These are phyloP conservation scores for Xylaria sp. DNA, from an alignment of 2,329 filamentous ascomycete species.

Conservation along the genomic window DNA sequence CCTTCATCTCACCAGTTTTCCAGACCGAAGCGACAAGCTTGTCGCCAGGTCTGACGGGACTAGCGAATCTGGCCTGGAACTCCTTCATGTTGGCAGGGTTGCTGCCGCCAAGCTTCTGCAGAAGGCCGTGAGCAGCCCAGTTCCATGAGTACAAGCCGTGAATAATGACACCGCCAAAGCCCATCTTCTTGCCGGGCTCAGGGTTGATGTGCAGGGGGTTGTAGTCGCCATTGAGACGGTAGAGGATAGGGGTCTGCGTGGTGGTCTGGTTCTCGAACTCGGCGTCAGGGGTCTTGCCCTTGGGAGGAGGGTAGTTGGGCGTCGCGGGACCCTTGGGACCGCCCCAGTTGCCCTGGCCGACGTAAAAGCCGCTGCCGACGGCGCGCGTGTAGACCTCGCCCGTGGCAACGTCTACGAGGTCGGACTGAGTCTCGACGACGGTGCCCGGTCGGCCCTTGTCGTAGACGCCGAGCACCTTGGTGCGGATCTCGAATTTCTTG, in stretches of 20 bases:
- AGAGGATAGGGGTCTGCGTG: slow-evolving; percentile 67
- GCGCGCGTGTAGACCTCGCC: slow-evolving; percentile 68
- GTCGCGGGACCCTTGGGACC: slow-evolving; percentile 84
- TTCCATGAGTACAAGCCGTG: slow-evolving; percentile 90
- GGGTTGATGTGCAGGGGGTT: slow-evolving; percentile 88
- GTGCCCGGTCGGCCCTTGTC: slow-evolving; percentile 83
- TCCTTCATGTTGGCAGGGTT: slow-evolving; percentile 78
- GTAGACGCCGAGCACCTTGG: slow-evolving; percentile 77
- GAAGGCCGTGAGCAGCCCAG: slow-evolving; percentile 64
- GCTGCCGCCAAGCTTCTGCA: slow-evolving; percentile 67
- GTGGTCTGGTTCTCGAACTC: slow-evolving; percentile 66
- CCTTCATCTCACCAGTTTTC: slow-evolving; percentile 63
- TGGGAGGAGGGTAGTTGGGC: slow-evolving; percentile 70
- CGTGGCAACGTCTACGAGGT: slow-evolving; percentile 63
- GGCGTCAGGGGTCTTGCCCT: slow-evolving; percentile 64
- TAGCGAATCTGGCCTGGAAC: slow-evolving; percentile 84
- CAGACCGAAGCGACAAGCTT: slow-evolving; percentile 78
- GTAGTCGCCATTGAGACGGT: slow-evolving; percentile 87
- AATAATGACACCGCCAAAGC: slow-evolving; percentile 83
- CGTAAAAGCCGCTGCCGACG: slow-evolving; percentile 69
- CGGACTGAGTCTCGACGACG: slow-evolving; percentile 73
- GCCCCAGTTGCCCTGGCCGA: slow-evolving; percentile 76
- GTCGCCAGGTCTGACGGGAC: slow-evolving; percentile 76
- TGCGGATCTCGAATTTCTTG: slow-evolving; percentile 67
- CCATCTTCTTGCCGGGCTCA: slow-evolving; percentile 81